phyloP scores from a whole-genome alignment of 345 rosid genomes.

The Salix brachista region DNA sequence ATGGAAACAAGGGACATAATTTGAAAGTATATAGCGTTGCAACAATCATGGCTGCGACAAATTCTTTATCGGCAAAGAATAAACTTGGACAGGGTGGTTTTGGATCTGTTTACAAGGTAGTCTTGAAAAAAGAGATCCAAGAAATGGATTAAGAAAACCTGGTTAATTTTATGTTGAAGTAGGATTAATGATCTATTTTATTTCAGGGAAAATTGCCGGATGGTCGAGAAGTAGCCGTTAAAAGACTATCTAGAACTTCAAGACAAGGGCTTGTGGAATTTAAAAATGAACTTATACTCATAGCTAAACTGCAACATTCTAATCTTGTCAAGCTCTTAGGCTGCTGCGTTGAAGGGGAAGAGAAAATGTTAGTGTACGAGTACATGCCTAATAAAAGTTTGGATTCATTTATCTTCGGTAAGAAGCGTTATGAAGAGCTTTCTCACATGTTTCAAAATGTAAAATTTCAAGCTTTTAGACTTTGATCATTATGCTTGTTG shows the following conservation, averaged over 20 bases:
- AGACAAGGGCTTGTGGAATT: conserved; percentile 27
- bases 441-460: no score
- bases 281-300: conserved; percentile 25
- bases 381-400: conserved; percentile 19
- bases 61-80: conserved; percentile 2
- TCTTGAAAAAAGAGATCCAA: background rate
- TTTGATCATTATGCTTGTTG: background rate
- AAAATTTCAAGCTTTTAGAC: background rate
- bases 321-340: conserved; percentile 23
- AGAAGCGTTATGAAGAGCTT: no score
- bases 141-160: background rate
- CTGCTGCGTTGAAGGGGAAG: conserved; percentile 14
- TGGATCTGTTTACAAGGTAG: conserved; percentile 22
- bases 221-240: conserved; percentile 20
- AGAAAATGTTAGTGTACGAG: conserved; percentile 25
- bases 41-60: conserved; percentile 10
- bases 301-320: conserved; percentile 19
- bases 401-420: conserved; percentile 21
- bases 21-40: background rate
- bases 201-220: conserved; percentile 8
- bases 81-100: conserved; percentile 19
- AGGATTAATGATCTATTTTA: background rate
- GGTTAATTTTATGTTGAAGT: no score
- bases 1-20: conserved; percentile 4
- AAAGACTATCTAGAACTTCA: conserved; percentile 15